Conservation (phyloP, 495 filamentous ascomycete species). For the Bombardia bombarda region DNA sequence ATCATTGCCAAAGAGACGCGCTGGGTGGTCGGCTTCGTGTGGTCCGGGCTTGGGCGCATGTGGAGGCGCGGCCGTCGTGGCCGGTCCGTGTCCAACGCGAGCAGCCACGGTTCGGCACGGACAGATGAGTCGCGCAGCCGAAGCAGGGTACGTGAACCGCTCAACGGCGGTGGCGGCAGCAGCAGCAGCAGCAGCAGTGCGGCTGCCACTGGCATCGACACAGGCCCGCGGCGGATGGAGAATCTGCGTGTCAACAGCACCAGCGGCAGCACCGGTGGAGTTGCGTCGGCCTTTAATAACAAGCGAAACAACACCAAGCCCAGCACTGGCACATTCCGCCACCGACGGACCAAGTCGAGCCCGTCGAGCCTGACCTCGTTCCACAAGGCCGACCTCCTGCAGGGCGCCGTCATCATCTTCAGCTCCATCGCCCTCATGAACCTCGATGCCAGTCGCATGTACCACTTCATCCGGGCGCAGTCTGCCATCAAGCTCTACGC, state of each 20-base stretch:
- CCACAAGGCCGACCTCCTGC: constrained; percentile 92
- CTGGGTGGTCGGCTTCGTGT: constrained; percentile 64
- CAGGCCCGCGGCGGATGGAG: constrained; percentile 1
- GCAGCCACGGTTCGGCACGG: constrained; percentile 17
- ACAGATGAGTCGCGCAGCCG: constrained; percentile 29
- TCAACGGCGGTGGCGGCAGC: constrained; percentile 9
- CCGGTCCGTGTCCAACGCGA: constrained; percentile 25
- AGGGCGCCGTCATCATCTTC: constrained; percentile 73
- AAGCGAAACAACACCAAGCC: constrained; percentile 9
- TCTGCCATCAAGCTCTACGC: constrained; percentile 97
- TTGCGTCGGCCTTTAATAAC: not conserved
- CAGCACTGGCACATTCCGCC: constrained; percentile 37
- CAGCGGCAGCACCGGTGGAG: not conserved
- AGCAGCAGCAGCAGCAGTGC: not conserved
- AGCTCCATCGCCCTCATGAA: constrained; percentile 82
- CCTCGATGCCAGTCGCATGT: constrained; percentile 95
- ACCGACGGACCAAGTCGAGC: constrained; percentile 71
- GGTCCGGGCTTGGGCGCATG: constrained; percentile 64
- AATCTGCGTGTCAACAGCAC: constrained; percentile 1
- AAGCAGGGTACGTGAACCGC: constrained; percentile 24
- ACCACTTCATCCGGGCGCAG: constrained; percentile 93
- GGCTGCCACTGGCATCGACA: not conserved
- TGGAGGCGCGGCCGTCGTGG: constrained; percentile 55
- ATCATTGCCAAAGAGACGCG: constrained; percentile 56
- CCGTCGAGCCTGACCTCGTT: constrained; percentile 76